These are phyloP conservation scores for Odonthalia washingtoniensis DNA, from an alignment of 31 red algal genomes.

Conservation along the genomic window DNA sequence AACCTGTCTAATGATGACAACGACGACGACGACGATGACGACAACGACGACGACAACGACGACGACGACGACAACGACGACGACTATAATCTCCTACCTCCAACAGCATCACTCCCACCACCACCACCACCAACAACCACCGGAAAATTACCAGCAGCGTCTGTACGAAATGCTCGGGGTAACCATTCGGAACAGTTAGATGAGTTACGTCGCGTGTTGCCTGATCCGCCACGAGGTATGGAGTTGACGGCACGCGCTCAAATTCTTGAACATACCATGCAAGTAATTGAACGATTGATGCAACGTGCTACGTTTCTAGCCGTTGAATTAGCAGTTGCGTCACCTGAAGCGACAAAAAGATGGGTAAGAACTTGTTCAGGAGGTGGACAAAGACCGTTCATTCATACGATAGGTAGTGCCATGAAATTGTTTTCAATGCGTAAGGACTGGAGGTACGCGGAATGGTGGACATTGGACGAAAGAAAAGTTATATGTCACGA, in stretches of 20 bases:
- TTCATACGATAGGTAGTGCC: slow-evolving; percentile 41
- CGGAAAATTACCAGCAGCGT: too few species aligned
- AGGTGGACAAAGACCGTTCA: slow-evolving; percentile 41
- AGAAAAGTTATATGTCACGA: not conserved
- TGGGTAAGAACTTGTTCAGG: slow-evolving; percentile 48
- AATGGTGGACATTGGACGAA: slow-evolving; percentile 76
- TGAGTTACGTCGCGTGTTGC: slow-evolving; percentile 61
- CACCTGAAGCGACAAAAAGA: slow-evolving; percentile 45
- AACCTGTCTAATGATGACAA: too few species aligned
- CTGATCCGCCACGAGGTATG: slow-evolving; percentile 23
- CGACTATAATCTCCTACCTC: not conserved
- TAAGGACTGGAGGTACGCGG: slow-evolving; percentile 60
- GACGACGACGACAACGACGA: too few species aligned
- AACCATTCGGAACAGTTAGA: slow-evolving; percentile 62
- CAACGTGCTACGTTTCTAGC: slow-evolving; percentile 43
- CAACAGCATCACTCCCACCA: too few species aligned
- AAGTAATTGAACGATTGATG: slow-evolving; percentile 59
- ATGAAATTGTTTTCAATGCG: slow-evolving; percentile 68
- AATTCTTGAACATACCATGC: slow-evolving; percentile 43
- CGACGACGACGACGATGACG: too few species aligned
- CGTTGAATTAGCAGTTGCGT: slow-evolving; percentile 64
- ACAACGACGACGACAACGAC: too few species aligned
- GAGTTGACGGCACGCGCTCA: slow-evolving; percentile 59
- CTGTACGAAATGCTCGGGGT: slow-evolving; percentile 53
- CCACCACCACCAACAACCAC: not conserved